These are phyloP conservation scores for Perkinsela sp. DNA, from an alignment of 208 protist species.

Conservation along the genomic window DNA sequence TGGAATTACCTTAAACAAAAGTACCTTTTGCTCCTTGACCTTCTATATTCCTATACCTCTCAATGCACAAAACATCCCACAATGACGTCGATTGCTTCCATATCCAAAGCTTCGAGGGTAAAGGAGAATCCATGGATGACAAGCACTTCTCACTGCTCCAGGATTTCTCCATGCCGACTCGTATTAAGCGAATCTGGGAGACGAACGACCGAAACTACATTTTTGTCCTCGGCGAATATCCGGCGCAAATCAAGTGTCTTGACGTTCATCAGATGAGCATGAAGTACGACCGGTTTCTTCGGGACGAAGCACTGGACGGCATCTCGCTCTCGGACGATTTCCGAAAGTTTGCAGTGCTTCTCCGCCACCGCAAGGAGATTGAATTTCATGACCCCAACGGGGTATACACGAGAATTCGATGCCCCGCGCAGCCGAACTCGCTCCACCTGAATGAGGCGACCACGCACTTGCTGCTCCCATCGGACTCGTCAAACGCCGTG, in stretches of 20 bases:
- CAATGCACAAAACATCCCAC: background rate
- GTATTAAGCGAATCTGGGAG: slow-evolving; percentile 3
- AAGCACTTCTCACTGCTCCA: background rate
- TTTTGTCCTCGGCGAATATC: slow-evolving; percentile 53
- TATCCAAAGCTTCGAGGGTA: background rate
- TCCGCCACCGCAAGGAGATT: slow-evolving; percentile 37
- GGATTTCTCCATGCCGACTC: background rate
- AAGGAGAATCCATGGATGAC: background rate
- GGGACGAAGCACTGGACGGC: slow-evolving; percentile 44
- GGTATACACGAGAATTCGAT: background rate
- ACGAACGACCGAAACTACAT: slow-evolving; percentile 7
- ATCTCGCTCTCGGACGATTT: slow-evolving; percentile 51
- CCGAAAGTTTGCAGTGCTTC: slow-evolving; percentile 48
- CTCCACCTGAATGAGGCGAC: background rate
- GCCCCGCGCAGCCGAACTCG: background rate
- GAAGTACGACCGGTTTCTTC: slow-evolving; percentile 57
- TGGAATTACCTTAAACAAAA: no score
- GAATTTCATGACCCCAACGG: slow-evolving; percentile 1
- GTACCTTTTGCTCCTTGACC: no score
- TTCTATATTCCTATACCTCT: no score
- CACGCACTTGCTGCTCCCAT: background rate
- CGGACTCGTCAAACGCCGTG: background rate
- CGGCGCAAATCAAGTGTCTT: slow-evolving; percentile 52
- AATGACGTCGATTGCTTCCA: background rate
- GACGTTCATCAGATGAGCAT: slow-evolving; percentile 59